These are phyloP conservation scores for Rhodomyrtus psidioides DNA, from an alignment of 441 rosid species.

Conservation along the genomic window DNA sequence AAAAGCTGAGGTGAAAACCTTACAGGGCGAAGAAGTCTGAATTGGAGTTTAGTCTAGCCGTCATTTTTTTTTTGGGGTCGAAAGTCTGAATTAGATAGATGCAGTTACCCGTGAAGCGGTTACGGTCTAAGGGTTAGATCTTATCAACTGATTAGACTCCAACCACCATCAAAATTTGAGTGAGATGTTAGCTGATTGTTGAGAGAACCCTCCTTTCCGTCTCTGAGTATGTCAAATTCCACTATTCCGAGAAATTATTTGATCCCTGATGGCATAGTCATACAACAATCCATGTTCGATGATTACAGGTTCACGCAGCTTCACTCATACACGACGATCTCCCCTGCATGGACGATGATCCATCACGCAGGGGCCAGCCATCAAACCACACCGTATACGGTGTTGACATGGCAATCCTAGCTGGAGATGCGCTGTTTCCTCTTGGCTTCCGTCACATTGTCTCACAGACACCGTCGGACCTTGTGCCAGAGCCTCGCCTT, in stretches of 20 bases:
- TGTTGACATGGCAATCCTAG: conserved; percentile 80
- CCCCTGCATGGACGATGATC: conserved; percentile 90
- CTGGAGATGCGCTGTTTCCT: conserved; percentile 93
- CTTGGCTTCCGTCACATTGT: conserved; percentile 86
- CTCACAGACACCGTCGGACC: conserved; percentile 51
- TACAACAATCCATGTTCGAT: neutral
- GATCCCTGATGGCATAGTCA: neutral
- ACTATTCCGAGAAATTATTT: neutral
- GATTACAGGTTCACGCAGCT: conserved; percentile 75
- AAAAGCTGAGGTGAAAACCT: neutral
- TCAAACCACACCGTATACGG: conserved; percentile 75
- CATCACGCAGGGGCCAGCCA: conserved; percentile 74
- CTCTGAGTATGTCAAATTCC: neutral
- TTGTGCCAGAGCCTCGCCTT: conserved; percentile 54
- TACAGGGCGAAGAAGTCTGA: neutral
- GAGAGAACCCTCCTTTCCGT: neutral
- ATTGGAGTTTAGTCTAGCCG: neutral
- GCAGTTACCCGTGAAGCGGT: neutral
- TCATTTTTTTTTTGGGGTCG: neutral
- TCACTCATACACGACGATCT: conserved; percentile 89
- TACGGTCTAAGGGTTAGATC: neutral
- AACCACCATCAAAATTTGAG: neutral
- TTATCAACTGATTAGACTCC: neutral
- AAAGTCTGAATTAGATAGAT: neutral
- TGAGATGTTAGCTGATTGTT: neutral